Percentiles rank a stretch among this genome's conserved stretches.
Evolutionary conservation across 257 asterid genomes (phyloP).

Genomic region (Penstemon davidsonii): DNA sequence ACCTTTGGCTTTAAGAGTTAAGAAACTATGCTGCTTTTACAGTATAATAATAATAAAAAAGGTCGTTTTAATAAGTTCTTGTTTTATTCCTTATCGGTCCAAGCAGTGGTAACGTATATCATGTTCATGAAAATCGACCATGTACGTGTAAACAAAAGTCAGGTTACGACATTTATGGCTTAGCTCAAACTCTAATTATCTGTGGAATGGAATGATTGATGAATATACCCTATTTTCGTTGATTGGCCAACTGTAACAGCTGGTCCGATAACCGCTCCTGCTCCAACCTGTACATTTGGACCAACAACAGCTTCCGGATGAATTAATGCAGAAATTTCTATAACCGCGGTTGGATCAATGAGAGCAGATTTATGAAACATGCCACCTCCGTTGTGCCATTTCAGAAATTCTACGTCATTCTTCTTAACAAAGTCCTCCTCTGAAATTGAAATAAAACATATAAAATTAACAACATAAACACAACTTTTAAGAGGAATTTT

Average conservation of each 20-base stretch:
- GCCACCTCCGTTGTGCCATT: slow-evolving; percentile 88
- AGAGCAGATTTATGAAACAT: slow-evolving; percentile 61
- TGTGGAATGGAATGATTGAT: slow-evolving; percentile 11
- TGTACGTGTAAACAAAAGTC: too few species aligned
- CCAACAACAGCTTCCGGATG: slow-evolving; percentile 67
- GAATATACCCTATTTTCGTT: slow-evolving; percentile 73
- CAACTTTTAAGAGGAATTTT: slow-evolving; percentile 39
- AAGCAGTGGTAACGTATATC: too few species aligned
- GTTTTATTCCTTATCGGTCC: too few species aligned
- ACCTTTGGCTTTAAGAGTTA: too few species aligned
- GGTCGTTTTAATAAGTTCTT: too few species aligned
- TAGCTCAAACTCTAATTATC: slow-evolving; percentile 1
- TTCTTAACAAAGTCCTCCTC: slow-evolving; percentile 39
- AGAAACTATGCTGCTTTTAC: too few species aligned
- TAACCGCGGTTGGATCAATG: slow-evolving; percentile 71
- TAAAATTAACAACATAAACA: neutral
- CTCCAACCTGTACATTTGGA: slow-evolving; percentile 60
- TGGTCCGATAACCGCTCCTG: slow-evolving; percentile 83
- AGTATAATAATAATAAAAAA: too few species aligned
- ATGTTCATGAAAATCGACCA: too few species aligned
- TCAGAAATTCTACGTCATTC: slow-evolving; percentile 44
- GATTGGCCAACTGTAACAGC: slow-evolving; percentile 70
- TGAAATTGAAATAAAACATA: slow-evolving; percentile 39
- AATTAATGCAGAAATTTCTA: slow-evolving; percentile 72
- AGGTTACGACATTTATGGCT: too few species aligned